These are phyloP conservation scores for Suillus occidentalis DNA, from an alignment of 768 basidiomycete genomes.

Conservation along the genomic window DNA sequence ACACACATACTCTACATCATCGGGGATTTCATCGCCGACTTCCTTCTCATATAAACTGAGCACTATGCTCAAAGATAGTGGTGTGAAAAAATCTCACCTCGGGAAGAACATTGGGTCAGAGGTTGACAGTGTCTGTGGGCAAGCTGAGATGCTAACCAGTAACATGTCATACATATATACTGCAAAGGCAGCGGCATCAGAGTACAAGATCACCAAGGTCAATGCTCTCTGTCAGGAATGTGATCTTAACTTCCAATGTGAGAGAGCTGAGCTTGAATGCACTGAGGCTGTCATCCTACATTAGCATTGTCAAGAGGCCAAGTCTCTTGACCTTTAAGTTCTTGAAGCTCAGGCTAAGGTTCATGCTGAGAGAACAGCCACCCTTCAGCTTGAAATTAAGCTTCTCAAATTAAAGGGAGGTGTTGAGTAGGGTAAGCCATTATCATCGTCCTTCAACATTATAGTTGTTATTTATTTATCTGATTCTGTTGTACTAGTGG, in stretches of 20 bases:
- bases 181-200: background rate
- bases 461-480: too few relatives aligned
- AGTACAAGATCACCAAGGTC: background rate
- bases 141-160: background rate
- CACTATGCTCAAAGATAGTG: background rate
- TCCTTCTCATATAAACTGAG: background rate
- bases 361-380: background rate
- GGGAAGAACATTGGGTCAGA: too few relatives aligned
- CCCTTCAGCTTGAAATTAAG: background rate
- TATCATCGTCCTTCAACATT: too few relatives aligned
- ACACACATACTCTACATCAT: background rate
- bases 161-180: background rate
- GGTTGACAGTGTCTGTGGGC: background rate
- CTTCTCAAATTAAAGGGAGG: background rate
- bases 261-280: background rate
- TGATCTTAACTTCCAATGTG: too few relatives aligned
- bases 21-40: background rate
- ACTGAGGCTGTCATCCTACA: background rate
- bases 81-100: too few relatives aligned
- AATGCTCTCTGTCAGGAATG: too few relatives aligned
- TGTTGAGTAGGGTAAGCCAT: background rate
- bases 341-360: background rate
- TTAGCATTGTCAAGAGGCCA: background rate
- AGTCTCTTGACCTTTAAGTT: background rate
- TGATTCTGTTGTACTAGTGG: too few relatives aligned